These are phyloP conservation scores for Mallotus repandus DNA, from an alignment of 441 rosid species.

Conservation along the genomic window DNA sequence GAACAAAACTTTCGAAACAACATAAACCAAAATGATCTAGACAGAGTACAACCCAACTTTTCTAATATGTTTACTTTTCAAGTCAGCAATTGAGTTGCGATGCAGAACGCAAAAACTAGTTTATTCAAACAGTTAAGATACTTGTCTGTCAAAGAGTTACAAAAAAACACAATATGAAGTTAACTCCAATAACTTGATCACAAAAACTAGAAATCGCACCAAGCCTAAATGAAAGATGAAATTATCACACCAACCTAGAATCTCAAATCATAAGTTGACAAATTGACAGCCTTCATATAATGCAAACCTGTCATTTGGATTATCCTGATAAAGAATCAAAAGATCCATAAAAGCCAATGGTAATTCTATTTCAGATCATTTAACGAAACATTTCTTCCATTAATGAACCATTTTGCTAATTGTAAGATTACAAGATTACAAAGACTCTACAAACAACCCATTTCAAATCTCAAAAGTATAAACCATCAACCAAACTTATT, in stretches of 20 bases:
- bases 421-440: background rate
- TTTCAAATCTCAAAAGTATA: no score
- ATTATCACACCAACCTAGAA: background rate
- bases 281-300: background rate
- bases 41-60: background rate
- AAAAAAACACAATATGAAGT: background rate
- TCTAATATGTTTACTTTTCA: background rate
- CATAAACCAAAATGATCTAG: slow-evolving; percentile 8
- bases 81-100: background rate
- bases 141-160: background rate
- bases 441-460: background rate
- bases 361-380: background rate
- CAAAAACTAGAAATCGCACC: background rate
- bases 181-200: background rate
- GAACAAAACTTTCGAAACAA: slow-evolving; percentile 6
- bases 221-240: background rate
- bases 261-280: background rate
- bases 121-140: background rate
- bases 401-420: background rate
- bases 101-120: background rate
- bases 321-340: background rate
- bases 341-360: background rate
- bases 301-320: no score
- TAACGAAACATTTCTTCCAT: slow-evolving; percentile 2
- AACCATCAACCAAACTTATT: no score